Evolutionary conservation across 2,329 filamentous ascomycete species (phyloP), one percentile per base, ranked within the genome.

Genomic region (Diaporthe longicolla): DNA sequence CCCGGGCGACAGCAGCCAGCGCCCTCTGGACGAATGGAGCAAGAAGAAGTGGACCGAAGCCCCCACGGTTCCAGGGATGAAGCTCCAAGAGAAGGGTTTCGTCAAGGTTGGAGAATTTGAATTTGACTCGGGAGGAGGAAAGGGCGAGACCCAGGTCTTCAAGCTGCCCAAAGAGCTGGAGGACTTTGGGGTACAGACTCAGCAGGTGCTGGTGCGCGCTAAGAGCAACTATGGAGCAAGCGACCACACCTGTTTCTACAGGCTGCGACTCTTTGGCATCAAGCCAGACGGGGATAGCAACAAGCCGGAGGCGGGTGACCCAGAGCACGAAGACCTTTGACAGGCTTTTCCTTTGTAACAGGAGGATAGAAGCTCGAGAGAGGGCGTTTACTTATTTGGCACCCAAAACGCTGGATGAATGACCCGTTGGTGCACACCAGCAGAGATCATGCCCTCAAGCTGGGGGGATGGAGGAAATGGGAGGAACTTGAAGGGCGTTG

Each of bases 191-290:
- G 86, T 87, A 19, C 81, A 81, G 21, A 90, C 90, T 6, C 85
- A 87, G 63, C 83, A 88, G 11, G 79, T 93, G 10, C 79, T 90
- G 24, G 80, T 93, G 32, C 84, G 90, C 17, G 87, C 89, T 1
- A 81, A 86, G 72, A 89, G 83, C 78, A 93, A 93, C 79, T 88
- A 91, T 78, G 91, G 91, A 19, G 83, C 85, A 13, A 79, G 78
- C 35, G 83, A 89, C 61, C 90, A 92, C 78, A 93, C 91, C 4
- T 93, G 92, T 79, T 88, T 93, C 78, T 93, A 93, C 81, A 84
- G 91, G 1, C 81, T 92, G n/a, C 83, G 87, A 72, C 74, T 93
- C 58, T 92, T 89, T 79, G 92, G 87, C 59, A 29, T 26, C 21
- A 81, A 87, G 43, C 71, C 78, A 32, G 75, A 78, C 48, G 78